Percentiles rank a stretch among this genome's conserved stretches.
phyloP scores from a whole-genome alignment of 108 stramenopile species.

The Cyclotella baltica region DNA sequence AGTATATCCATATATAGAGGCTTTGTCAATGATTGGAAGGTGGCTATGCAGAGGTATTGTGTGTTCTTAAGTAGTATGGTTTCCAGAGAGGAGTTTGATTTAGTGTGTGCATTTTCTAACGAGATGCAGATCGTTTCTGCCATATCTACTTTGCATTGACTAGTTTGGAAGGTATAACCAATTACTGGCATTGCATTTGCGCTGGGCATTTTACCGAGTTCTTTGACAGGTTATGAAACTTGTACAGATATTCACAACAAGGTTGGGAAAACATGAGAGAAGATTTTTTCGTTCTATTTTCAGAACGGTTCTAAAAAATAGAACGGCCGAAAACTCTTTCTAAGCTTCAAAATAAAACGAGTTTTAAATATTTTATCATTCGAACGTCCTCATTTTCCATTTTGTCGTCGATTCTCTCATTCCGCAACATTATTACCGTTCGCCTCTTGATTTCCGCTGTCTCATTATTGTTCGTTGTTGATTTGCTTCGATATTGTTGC shows the following conservation, averaged over 20 bases:
- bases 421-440: too few relatives aligned
- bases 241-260: slow-evolving; percentile 24
- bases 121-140: slow-evolving; percentile 3
- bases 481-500: too few relatives aligned
- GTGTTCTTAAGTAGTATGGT: neutral
- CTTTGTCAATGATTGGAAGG: neutral
- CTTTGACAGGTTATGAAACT: neutral
- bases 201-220: slow-evolving; percentile 33
- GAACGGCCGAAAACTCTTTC: too few relatives aligned
- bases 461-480: too few relatives aligned
- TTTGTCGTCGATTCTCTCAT: too few relatives aligned
- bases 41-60: neutral
- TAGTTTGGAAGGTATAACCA: slow-evolving; percentile 25
- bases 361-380: too few relatives aligned
- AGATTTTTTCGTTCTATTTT: too few relatives aligned
- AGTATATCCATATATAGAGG: neutral
- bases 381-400: too few relatives aligned
- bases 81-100: neutral
- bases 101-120: neutral
- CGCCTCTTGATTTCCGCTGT: too few relatives aligned
- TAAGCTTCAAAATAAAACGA: too few relatives aligned
- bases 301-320: too few relatives aligned
- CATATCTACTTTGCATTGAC: neutral
- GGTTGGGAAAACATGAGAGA: slow-evolving; percentile 29
- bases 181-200: slow-evolving; percentile 35